phyloP scores from a whole-genome alignment of 2,329 filamentous ascomycete species.

The Arthrinium phaeospermum region DNA sequence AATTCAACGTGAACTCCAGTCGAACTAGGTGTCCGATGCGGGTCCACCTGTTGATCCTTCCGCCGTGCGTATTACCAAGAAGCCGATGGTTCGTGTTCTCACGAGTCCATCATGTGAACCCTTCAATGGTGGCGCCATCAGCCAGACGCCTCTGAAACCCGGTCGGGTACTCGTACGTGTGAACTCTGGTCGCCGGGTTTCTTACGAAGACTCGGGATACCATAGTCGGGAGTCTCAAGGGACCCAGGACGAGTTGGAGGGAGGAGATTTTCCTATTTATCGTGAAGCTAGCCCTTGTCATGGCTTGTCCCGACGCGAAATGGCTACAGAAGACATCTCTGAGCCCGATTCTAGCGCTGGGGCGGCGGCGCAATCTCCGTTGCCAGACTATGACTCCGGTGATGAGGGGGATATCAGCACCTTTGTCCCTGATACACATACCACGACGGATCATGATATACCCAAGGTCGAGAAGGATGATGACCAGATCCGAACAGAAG shows the following conservation, averaged over 20 bases:
- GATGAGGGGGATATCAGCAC: slow-evolving; percentile 13
- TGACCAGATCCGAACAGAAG: not conserved
- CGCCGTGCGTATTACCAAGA: not conserved
- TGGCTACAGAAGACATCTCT: not conserved
- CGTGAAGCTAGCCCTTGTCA: not conserved
- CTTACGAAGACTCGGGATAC: not conserved
- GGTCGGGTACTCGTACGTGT: not conserved
- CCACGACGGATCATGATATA: slow-evolving; percentile 9
- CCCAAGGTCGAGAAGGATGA: slow-evolving; percentile 7
- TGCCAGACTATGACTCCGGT: not conserved
- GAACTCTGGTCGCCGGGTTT: not conserved
- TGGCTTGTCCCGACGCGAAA: not conserved
- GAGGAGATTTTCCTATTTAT: not conserved
- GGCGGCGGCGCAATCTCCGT: not conserved
- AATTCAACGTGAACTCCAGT: slow-evolving; percentile 57
- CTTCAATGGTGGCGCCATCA: not conserved
- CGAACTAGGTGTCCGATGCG: slow-evolving; percentile 32
- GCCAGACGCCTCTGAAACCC: not conserved
- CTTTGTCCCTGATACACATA: not conserved
- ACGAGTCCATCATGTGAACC: not conserved
- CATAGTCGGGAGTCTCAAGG: not conserved
- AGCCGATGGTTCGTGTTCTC: not conserved
- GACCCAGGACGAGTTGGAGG: not conserved
- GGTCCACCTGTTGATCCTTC: not conserved
- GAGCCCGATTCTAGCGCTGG: not conserved